These are phyloP conservation scores for Aspergillus olivimuriae DNA, from an alignment of 495 filamentous ascomycete genomes.

Conservation along the genomic window DNA sequence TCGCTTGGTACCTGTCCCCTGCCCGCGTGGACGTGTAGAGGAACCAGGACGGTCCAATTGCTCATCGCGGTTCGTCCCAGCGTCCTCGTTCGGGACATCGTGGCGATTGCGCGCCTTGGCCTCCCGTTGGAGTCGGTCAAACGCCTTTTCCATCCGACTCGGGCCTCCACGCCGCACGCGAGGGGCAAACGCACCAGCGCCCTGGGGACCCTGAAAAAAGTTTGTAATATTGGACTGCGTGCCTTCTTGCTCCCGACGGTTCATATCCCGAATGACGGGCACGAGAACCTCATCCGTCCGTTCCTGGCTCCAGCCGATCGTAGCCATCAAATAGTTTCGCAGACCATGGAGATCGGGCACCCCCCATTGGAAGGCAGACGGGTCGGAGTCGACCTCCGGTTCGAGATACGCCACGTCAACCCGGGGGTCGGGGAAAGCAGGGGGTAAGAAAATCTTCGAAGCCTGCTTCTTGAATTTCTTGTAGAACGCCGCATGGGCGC, in stretches of 20 bases:
- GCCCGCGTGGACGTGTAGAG: slow-evolving; percentile 1
- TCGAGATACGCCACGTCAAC: slow-evolving; percentile 77
- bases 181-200: slow-evolving; percentile 72
- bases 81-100: slow-evolving; percentile 1
- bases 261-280: slow-evolving; percentile 93
- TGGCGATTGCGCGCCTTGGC: slow-evolving; percentile 27
- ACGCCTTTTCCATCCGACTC: slow-evolving; percentile 79
- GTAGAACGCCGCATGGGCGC: slow-evolving; percentile 54
- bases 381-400: slow-evolving; percentile 75
- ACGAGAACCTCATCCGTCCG: slow-evolving; percentile 91
- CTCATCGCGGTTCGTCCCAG: neutral
- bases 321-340: slow-evolving; percentile 81
- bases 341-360: slow-evolving; percentile 86
- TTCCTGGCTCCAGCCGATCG: slow-evolving; percentile 86
- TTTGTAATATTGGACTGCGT: slow-evolving; percentile 95
- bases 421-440: slow-evolving; percentile 64
- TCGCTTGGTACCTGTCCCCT: slow-evolving; percentile 16
- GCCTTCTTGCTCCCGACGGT: slow-evolving; percentile 74
- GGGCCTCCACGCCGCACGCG: slow-evolving; percentile 53
- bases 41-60: slow-evolving; percentile 1
- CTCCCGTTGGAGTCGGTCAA: slow-evolving; percentile 57
- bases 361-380: slow-evolving; percentile 86
- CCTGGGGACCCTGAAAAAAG: slow-evolving; percentile 64
- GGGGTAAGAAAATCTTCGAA: slow-evolving; percentile 77
- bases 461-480: slow-evolving; percentile 78